Evolutionary conservation across 495 filamentous ascomycete genomes (phyloP).

Genomic region (Aspergillus taichungensis): DNA sequence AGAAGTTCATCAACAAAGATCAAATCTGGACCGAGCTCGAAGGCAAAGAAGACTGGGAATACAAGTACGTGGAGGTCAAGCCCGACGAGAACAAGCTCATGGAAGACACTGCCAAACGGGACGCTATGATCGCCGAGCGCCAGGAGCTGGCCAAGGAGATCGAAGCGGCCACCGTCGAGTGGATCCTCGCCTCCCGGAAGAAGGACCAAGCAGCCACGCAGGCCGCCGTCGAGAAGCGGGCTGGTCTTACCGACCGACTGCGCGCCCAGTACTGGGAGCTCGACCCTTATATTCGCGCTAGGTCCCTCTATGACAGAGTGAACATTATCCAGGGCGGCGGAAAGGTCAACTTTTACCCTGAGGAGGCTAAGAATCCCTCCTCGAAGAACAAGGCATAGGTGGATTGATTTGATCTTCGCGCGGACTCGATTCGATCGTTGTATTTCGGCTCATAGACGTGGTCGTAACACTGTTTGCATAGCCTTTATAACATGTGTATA

Average conservation of each 20-base stretch:
- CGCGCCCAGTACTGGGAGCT: slow-evolving; percentile 74
- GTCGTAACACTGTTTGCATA: too few relatives aligned
- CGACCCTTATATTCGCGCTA: slow-evolving; percentile 67
- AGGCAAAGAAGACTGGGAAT: slow-evolving; percentile 71
- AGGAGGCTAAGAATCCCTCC: slow-evolving; percentile 10
- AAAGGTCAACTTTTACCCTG: slow-evolving; percentile 58
- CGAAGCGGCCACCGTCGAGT: slow-evolving; percentile 60
- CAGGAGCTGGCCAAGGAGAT: slow-evolving; percentile 55
- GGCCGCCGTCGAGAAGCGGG: slow-evolving; percentile 50
- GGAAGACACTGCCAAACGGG: slow-evolving; percentile 55
- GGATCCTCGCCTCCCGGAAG: slow-evolving; percentile 50
- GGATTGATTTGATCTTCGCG: too few relatives aligned
- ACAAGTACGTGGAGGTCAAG: slow-evolving; percentile 64
- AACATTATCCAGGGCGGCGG: slow-evolving; percentile 60
- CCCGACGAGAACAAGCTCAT: slow-evolving; percentile 62
- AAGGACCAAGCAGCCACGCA: slow-evolving; percentile 25
- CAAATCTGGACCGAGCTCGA: slow-evolving; percentile 76
- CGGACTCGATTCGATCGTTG: neutral
- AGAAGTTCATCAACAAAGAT: slow-evolving; percentile 58
- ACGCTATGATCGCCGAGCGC: slow-evolving; percentile 51
- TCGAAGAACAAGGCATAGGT: too few relatives aligned
- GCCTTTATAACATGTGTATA: too few relatives aligned
- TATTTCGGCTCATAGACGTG: too few relatives aligned
- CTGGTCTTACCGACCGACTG: slow-evolving; percentile 52
- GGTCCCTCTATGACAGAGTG: slow-evolving; percentile 64